These are phyloP conservation scores for Phytophthora fragariaefolia DNA, from an alignment of 352 stramenopile species.

Conservation along the genomic window DNA sequence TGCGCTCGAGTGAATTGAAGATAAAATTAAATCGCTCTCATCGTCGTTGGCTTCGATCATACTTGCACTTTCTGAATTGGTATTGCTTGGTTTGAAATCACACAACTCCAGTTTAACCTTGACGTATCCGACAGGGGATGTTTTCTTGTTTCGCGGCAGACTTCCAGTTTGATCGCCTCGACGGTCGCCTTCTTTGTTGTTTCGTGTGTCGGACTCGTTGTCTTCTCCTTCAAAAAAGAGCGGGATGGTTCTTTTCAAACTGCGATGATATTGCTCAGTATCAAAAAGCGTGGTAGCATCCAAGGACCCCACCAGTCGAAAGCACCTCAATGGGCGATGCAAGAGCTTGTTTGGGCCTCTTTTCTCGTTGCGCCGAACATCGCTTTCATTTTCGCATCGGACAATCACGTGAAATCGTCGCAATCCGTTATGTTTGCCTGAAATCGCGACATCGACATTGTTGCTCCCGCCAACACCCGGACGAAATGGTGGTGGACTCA, in stretches of 20 bases:
- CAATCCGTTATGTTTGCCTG: background rate
- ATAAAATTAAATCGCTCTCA: conserved; percentile 11
- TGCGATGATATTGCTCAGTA: conserved; percentile 2
- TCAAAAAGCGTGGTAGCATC: conserved; percentile 11
- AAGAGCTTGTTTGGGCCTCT: conserved; percentile 16
- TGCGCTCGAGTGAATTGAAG: conserved; percentile 17
- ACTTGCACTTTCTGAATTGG: conserved; percentile 1
- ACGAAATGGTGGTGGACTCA: conserved; percentile 5
- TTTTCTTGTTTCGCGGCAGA: conserved; percentile 1
- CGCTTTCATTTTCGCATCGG: conserved; percentile 34
- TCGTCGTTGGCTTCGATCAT: conserved; percentile 2
- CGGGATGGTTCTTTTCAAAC: conserved; percentile 20
- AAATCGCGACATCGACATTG: background rate
- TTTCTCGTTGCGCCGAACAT: conserved; percentile 11
- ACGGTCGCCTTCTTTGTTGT: background rate
- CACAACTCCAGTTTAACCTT: conserved; percentile 35
- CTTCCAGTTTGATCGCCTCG: background rate
- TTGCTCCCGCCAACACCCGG: background rate
- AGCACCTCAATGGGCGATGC: conserved; percentile 1
- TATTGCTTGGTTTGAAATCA: background rate
- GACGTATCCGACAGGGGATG: conserved; percentile 24
- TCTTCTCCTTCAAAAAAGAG: conserved; percentile 13
- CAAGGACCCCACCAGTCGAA: conserved; percentile 27
- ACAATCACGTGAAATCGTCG: conserved; percentile 35
- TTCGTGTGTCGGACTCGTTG: background rate